Conservation (phyloP, 2,329 filamentous ascomycete genomes). For the Didymella segeticola region DNA sequence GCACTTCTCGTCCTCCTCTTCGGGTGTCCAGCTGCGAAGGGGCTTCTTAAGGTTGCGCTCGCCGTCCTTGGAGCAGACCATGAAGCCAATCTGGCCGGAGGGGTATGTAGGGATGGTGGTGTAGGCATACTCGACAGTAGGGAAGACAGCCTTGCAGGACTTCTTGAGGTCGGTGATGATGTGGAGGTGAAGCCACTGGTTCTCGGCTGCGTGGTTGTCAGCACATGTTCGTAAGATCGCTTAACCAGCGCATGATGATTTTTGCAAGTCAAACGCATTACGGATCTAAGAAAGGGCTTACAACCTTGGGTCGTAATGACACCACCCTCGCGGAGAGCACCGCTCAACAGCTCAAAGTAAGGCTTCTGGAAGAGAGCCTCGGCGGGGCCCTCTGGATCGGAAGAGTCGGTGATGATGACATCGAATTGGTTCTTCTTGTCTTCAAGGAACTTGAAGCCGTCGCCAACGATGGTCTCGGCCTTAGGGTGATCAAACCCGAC, state of each 20-base stretch:
- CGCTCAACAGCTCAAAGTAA: slow-evolving; percentile 93
- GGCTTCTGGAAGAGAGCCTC: slow-evolving; percentile 98
- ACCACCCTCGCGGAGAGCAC: slow-evolving; percentile 90
- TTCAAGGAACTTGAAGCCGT: slow-evolving; percentile 98
- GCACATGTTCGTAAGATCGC: slow-evolving; percentile 25
- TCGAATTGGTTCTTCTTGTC: slow-evolving; percentile 98
- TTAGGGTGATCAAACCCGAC: slow-evolving; percentile 94
- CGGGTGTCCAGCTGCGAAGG: slow-evolving; percentile 77
- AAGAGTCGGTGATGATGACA: slow-evolving; percentile 99
- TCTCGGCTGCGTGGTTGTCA: slow-evolving; percentile 74
- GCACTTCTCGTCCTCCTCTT: slow-evolving; percentile 93
- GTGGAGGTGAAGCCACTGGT: slow-evolving; percentile 97
- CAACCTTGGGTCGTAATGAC: slow-evolving; percentile 99
- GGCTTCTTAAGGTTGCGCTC: slow-evolving; percentile 84
- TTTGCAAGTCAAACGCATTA: slow-evolving; percentile 23
- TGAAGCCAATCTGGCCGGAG: slow-evolving; percentile 98
- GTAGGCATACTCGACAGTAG: slow-evolving; percentile 97
- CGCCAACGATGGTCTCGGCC: slow-evolving; percentile 88
- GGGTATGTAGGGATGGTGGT: slow-evolving; percentile 99
- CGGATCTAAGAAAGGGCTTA: slow-evolving; percentile 70
- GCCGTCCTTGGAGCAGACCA: slow-evolving; percentile 98
- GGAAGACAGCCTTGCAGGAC: slow-evolving; percentile 96
- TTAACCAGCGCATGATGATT: slow-evolving; percentile 22
- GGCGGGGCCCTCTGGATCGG: slow-evolving; percentile 94
- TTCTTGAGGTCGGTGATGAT: slow-evolving; percentile 96